phyloP scores from a whole-genome alignment of 2,329 filamentous ascomycete species.

The Tolypocladium tropicale region DNA sequence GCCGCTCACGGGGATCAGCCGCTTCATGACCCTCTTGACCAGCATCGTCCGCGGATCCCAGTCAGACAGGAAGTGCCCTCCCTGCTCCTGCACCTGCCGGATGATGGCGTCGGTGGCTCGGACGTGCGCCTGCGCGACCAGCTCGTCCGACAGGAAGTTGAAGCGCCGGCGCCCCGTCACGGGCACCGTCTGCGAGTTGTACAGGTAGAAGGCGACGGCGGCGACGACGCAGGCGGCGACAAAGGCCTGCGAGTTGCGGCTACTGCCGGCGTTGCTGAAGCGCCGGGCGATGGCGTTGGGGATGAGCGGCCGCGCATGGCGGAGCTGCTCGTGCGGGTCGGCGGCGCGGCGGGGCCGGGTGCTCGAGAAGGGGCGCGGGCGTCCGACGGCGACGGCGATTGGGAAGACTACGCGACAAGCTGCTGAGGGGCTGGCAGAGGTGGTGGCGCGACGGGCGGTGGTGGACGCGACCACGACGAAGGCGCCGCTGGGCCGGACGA shows the following conservation, averaged over 20 bases:
- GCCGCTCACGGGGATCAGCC: slow-evolving; percentile 58
- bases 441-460: not conserved
- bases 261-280: slow-evolving; percentile 15
- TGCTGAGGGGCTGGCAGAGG: not conserved
- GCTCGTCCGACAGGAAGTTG: slow-evolving; percentile 50
- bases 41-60: slow-evolving; percentile 44
- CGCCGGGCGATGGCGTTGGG: slow-evolving; percentile 13
- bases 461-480: not conserved
- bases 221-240: slow-evolving; percentile 29
- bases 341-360: slow-evolving; percentile 8
- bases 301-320: slow-evolving; percentile 21
- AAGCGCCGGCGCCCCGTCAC: slow-evolving; percentile 63
- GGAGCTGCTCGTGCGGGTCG: slow-evolving; percentile 15
- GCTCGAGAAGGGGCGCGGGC: slow-evolving; percentile 12
- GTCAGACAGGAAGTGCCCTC: slow-evolving; percentile 44
- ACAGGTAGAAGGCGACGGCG: slow-evolving; percentile 50
- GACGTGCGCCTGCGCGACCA: slow-evolving; percentile 35
- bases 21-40: slow-evolving; percentile 54
- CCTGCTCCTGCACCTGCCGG: slow-evolving; percentile 39
- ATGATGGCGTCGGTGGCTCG: slow-evolving; percentile 31
- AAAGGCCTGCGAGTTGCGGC: slow-evolving; percentile 23
- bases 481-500: not conserved
- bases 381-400: not conserved
- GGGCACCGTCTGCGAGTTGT: slow-evolving; percentile 62
- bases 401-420: not conserved